Percentiles rank a stretch among this genome's conserved stretches.
Evolutionary conservation across 768 basidiomycete genomes (phyloP).

Genomic region (Amyloporia xantha): DNA sequence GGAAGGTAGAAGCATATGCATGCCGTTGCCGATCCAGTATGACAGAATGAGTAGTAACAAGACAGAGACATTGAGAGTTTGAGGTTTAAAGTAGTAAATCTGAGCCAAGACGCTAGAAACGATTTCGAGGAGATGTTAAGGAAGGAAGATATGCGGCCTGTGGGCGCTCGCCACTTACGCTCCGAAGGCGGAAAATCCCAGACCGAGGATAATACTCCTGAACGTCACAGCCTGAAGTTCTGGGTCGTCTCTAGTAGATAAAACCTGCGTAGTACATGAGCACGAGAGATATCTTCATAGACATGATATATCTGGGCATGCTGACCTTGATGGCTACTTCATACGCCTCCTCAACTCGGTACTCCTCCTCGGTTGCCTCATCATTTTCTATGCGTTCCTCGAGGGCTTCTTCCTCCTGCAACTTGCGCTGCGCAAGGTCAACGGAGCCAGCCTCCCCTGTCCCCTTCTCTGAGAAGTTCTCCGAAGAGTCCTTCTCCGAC

Average conservation of each 20-base stretch:
- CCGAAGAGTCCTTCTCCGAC: neutral
- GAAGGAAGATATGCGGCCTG: neutral
- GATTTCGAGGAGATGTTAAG: neutral
- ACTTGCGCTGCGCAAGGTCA: conserved; percentile 17
- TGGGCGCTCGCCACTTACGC: conserved; percentile 26
- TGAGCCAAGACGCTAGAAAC: conserved; percentile 24
- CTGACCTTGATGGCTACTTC: conserved; percentile 34
- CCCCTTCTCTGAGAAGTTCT: neutral
- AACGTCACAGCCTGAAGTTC: conserved; percentile 41
- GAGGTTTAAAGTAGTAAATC: conserved; percentile 35
- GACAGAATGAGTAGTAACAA: conserved; percentile 47
- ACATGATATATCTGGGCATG: neutral
- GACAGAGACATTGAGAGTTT: conserved; percentile 41
- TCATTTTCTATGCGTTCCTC: conserved; percentile 26
- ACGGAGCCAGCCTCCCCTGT: neutral
- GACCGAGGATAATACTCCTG: conserved; percentile 46
- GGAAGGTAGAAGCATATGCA: conserved; percentile 30
- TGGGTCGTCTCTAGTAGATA: conserved; percentile 31
- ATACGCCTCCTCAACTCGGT: conserved; percentile 28
- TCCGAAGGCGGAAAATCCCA: conserved; percentile 51
- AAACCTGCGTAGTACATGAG: conserved; percentile 23
- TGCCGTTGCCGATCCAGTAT: conserved; percentile 40
- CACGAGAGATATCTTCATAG: too few species aligned
- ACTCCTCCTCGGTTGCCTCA: conserved; percentile 29
- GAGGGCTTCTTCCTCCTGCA: conserved; percentile 23